Conservation (phyloP, 1,139 yeast genomes). For the Yamadazyma atlantica region DNA sequence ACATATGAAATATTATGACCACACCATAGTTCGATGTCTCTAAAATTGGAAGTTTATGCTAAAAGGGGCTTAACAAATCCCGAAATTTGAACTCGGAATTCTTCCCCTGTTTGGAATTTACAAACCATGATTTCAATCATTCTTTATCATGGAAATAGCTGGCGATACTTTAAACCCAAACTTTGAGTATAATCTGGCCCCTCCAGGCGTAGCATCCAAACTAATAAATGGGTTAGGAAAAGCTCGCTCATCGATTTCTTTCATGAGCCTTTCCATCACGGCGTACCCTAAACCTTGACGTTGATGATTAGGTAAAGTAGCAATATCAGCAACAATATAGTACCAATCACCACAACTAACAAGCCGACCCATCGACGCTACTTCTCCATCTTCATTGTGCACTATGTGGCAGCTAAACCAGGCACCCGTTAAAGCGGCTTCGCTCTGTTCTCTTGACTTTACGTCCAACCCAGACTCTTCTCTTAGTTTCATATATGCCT, state of each 20-base stretch:
- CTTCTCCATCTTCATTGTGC: background rate
- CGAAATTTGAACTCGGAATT: too few species aligned
- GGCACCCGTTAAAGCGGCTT: conserved; percentile 2
- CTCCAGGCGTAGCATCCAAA: conserved; percentile 9
- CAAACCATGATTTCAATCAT: too few species aligned
- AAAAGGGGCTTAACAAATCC: too few species aligned
- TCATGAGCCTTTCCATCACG: conserved; percentile 3
- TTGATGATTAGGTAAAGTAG: conserved; percentile 8
- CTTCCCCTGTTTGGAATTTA: too few species aligned
- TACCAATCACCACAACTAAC: conserved; percentile 10
- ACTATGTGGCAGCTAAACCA: conserved; percentile 4
- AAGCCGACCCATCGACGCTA: conserved; percentile 9
- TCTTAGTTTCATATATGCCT: conserved; percentile 5
- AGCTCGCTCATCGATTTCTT: conserved; percentile 2
- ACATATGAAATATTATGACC: too few species aligned
- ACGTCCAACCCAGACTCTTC: conserved; percentile 5
- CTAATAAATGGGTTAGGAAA: conserved; percentile 4
- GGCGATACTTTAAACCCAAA: conserved; percentile 4
- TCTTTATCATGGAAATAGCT: background rate
- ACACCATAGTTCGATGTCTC: too few species aligned
- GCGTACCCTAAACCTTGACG: conserved; percentile 5
- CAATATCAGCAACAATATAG: conserved; percentile 8
- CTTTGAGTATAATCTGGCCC: conserved; percentile 6
- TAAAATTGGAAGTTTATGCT: too few species aligned
- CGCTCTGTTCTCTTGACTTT: background rate